These are phyloP conservation scores for Tremellales sp. DNA, from an alignment of 1,284 basidiomycete species.

Conservation along the genomic window DNA sequence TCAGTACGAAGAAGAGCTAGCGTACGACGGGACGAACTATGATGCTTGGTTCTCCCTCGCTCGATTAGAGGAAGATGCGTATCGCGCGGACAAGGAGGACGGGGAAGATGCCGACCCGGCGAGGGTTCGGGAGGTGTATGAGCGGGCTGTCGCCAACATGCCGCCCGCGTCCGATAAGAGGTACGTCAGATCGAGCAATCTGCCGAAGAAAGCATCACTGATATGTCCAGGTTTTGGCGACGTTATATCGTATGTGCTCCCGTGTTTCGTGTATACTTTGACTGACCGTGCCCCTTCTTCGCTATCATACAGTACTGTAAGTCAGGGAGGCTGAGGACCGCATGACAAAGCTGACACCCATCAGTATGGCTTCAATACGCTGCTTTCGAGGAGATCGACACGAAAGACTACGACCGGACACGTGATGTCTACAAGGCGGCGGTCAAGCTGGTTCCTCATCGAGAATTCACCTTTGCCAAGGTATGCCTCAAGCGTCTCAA, in stretches of 20 bases:
- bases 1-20: conserved; percentile 92
- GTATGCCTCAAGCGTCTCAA: conserved; percentile 14
- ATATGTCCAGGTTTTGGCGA: conserved; percentile 82
- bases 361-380: conserved; percentile 89
- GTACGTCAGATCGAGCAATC: too few species aligned
- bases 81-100: conserved; percentile 68
- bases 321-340: conserved; percentile 6
- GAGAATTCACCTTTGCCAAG: conserved; percentile 95
- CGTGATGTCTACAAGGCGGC: conserved; percentile 92
- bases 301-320: conserved; percentile 25
- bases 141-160: conserved; percentile 91
- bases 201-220: too few species aligned
- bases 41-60: conserved; percentile 99
- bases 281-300: conserved; percentile 3
- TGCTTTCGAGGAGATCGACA: conserved; percentile 93
- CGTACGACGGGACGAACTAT: conserved; percentile 85
- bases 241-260: conserved; percentile 74
- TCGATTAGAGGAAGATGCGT: conserved; percentile 85
- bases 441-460: conserved; percentile 84
- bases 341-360: conserved; percentile 1
- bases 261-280: conserved; percentile 5
- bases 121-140: conserved; percentile 88
- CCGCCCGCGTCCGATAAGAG: conserved; percentile 62
- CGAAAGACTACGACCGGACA: conserved; percentile 78
- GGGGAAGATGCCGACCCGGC: conserved; percentile 57